A percentile compares a stretch with the other conserved stretches of the same genome.
Conservation (phyloP, 805 yeast species). For the Candida oleophila region DNA sequence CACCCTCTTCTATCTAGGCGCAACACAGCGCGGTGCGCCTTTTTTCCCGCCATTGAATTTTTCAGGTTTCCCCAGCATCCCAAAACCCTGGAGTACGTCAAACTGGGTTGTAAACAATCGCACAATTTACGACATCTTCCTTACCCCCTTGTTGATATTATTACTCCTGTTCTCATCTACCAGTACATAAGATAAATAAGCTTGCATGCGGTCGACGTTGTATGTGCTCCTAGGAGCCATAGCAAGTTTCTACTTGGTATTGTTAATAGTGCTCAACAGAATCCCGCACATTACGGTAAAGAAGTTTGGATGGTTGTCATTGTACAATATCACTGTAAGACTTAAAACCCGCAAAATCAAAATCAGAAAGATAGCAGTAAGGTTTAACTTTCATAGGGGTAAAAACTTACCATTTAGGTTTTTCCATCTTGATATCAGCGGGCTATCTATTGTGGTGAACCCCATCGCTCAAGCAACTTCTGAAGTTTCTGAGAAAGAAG, state of each 20-base stretch:
- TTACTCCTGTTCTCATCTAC: no score
- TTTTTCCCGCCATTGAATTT: no score
- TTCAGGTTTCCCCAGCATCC: no score
- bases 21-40: no score
- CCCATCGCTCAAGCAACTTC: background rate
- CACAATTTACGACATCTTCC: no score
- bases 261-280: conserved; percentile 19
- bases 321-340: conserved; percentile 23
- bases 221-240: background rate
- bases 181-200: no score
- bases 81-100: no score
- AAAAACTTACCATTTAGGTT: conserved; percentile 24
- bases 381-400: conserved; percentile 21
- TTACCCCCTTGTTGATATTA: no score
- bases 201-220: background rate
- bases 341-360: conserved; percentile 12
- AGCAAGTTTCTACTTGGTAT: background rate
- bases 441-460: conserved; percentile 12
- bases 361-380: conserved; percentile 18
- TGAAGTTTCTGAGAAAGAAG: background rate
- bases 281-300: conserved; percentile 27
- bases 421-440: conserved; percentile 25
- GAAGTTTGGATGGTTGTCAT: conserved; percentile 30
- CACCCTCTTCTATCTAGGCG: no score
- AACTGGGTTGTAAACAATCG: no score